Conservation (phyloP, 331 rosid genomes). For the Cydonia oblonga region DNA sequence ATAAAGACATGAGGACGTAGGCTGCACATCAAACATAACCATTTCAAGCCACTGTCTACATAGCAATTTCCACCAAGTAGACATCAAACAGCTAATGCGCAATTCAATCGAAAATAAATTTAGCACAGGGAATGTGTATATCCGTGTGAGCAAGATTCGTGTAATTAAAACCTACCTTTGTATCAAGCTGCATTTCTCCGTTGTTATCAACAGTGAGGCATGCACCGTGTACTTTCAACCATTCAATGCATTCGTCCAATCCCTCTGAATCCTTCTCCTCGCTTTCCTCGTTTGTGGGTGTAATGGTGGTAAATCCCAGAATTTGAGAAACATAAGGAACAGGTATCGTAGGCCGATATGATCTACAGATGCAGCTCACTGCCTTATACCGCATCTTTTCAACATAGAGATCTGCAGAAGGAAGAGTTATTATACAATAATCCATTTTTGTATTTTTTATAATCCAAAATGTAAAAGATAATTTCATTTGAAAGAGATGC, state of each 20-base stretch:
- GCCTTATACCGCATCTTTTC: slow-evolving; percentile 96
- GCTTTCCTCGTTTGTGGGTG: slow-evolving; percentile 29
- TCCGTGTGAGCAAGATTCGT: background rate
- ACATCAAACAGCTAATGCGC: background rate
- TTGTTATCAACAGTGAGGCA: slow-evolving; percentile 42
- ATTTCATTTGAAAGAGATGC: slow-evolving; percentile 9
- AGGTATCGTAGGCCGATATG: slow-evolving; percentile 82
- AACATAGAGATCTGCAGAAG: slow-evolving; percentile 61
- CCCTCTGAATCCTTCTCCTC: slow-evolving; percentile 51
- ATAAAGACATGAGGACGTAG: slow-evolving; percentile 53
- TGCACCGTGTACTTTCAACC: slow-evolving; percentile 95
- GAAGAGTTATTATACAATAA: background rate
- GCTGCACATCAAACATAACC: slow-evolving; percentile 39
- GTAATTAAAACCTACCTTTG: slow-evolving; percentile 50
- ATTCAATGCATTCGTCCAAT: slow-evolving; percentile 74
- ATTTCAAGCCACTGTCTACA: background rate
- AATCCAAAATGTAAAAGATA: background rate
- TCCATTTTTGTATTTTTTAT: background rate
- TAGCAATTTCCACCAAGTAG: background rate
- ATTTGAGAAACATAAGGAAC: slow-evolving; percentile 72
- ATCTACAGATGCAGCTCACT: slow-evolving; percentile 80
- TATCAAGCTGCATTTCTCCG: slow-evolving; percentile 60
- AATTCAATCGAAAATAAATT: background rate
- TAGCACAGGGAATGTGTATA: background rate
- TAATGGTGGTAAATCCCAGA: slow-evolving; percentile 51